These are phyloP conservation scores for Puccinellia tenuiflora DNA, from an alignment of 176 grass and related monocot genomes.

Conservation along the genomic window DNA sequence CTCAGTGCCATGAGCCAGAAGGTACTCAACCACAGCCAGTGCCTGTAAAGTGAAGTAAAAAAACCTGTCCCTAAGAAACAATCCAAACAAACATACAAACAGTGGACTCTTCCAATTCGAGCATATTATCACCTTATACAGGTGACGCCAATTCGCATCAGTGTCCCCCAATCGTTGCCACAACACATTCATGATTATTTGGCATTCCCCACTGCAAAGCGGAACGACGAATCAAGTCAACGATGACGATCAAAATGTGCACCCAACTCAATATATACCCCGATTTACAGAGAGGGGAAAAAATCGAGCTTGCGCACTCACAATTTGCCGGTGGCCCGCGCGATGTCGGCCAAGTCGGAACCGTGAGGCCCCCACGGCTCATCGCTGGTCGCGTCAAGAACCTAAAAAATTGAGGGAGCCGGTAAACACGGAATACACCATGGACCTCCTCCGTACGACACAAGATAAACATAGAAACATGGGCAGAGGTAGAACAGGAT, in stretches of 20 bases:
- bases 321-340: slow-evolving; percentile 53
- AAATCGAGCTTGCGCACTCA: background rate
- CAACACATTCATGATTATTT: slow-evolving; percentile 57
- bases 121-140: slow-evolving; percentile 56
- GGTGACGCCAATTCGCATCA: slow-evolving; percentile 60
- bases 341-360: slow-evolving; percentile 60
- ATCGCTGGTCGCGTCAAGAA: slow-evolving; percentile 76
- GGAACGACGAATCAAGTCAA: background rate
- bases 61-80: background rate
- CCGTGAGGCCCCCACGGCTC: slow-evolving; percentile 84
- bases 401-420: slow-evolving; percentile 21
- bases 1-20: slow-evolving; percentile 68
- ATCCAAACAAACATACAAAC: background rate
- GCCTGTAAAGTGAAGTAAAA: slow-evolving; percentile 36
- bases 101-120: background rate
- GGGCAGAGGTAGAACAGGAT: background rate
- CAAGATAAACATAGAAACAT: background rate
- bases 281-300: background rate
- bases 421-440: background rate
- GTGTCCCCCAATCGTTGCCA: slow-evolving; percentile 55
- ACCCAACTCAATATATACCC: background rate
- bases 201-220: slow-evolving; percentile 47
- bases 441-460: background rate
- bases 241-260: background rate
- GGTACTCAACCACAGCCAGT: slow-evolving; percentile 64